phyloP scores from a whole-genome alignment of 306 rosid species.

The Morella rubra region DNA sequence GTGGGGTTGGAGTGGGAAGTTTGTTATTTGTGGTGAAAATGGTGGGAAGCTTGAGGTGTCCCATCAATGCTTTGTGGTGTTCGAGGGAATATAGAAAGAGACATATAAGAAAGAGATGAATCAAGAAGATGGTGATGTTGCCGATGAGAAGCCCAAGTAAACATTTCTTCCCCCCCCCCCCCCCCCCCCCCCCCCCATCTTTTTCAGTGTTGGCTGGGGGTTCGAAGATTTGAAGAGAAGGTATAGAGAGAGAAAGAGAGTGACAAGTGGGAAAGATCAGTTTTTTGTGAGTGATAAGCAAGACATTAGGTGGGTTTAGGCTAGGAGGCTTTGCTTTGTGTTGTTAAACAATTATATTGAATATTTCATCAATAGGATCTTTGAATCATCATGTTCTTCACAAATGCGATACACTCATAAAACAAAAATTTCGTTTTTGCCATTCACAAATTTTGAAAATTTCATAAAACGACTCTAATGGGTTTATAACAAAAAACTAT shows the following conservation, averaged over 20 bases:
- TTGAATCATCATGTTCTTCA: too few relatives aligned
- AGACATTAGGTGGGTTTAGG: background rate
- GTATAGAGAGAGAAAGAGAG: conserved; percentile 10
- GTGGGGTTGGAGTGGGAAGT: conserved; percentile 44
- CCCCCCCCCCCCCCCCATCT: too few relatives aligned
- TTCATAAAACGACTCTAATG: too few relatives aligned
- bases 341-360: too few relatives aligned
- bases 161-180: conserved; percentile 1
- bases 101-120: background rate
- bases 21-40: conserved; percentile 29
- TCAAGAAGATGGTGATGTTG: background rate
- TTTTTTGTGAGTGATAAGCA: background rate
- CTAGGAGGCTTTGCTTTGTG: background rate
- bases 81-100: background rate
- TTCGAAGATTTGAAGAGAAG: conserved; percentile 52
- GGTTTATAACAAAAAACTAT: too few relatives aligned
- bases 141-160: background rate
- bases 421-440: too few relatives aligned
- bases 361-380: too few relatives aligned
- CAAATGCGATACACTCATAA: too few relatives aligned
- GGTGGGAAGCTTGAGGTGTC: conserved; percentile 39
- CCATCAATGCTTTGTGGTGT: conserved; percentile 32
- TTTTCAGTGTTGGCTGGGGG: too few relatives aligned
- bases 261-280: background rate
- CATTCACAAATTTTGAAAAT: too few relatives aligned